phyloP scores from a whole-genome alignment of 768 basidiomycete genomes.

The Leccinum aurantiacum region DNA sequence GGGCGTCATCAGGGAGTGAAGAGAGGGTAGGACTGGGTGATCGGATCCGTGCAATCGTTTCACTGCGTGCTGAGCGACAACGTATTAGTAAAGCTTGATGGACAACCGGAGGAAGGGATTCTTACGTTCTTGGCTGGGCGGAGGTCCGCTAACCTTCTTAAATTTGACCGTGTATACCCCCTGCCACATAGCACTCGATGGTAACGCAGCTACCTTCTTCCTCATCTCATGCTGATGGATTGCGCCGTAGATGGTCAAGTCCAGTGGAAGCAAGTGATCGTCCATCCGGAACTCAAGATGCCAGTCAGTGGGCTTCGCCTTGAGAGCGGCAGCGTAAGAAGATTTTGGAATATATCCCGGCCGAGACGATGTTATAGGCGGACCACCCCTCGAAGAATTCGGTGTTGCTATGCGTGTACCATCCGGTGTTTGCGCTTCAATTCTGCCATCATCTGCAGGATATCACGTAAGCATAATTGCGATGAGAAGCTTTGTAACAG shows the following conservation, averaged over 20 bases:
- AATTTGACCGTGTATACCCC: conserved; percentile 90
- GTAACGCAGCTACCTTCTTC: conserved; percentile 63
- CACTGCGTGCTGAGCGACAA: conserved; percentile 33
- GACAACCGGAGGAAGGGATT: neutral
- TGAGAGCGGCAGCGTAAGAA: conserved; percentile 94
- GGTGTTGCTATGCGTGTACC: conserved; percentile 94
- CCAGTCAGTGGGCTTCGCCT: conserved; percentile 92
- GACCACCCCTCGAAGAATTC: conserved; percentile 48
- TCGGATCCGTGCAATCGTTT: conserved; percentile 49
- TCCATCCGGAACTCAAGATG: conserved; percentile 96
- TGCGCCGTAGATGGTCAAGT: conserved; percentile 94
- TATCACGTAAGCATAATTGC: conserved; percentile 9
- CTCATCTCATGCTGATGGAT: conserved; percentile 89
- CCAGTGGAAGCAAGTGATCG: conserved; percentile 77
- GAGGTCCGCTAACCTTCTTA: conserved; percentile 87
- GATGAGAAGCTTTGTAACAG: conserved; percentile 12
- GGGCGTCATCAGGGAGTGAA: conserved; percentile 79
- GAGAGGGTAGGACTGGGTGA: conserved; percentile 69
- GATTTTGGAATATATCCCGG: conserved; percentile 41
- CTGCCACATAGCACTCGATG: conserved; percentile 81
- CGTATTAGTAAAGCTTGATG: conserved; percentile 9
- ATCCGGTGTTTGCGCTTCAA: conserved; percentile 95
- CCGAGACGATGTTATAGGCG: conserved; percentile 33
- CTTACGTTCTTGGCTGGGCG: conserved; percentile 61
- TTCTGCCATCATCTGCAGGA: conserved; percentile 76